A percentile compares a stretch with the other conserved stretches of the same genome.
Evolutionary conservation across 495 filamentous ascomycete genomes (phyloP).

Genomic region (Talaromyces ruber): DNA sequence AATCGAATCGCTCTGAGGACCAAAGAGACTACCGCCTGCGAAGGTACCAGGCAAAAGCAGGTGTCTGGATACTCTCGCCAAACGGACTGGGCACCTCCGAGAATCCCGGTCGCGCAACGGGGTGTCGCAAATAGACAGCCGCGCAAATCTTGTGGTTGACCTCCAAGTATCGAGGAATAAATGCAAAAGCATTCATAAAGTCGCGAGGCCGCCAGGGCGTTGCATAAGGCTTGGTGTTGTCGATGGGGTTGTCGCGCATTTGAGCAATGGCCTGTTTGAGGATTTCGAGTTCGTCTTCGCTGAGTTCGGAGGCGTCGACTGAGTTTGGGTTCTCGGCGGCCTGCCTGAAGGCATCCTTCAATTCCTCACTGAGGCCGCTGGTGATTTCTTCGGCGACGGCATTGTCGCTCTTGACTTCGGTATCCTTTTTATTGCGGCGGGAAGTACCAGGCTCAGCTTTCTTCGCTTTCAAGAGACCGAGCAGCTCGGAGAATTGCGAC

Average conservation of each 20-base stretch:
- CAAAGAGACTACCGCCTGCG: conserved; percentile 55
- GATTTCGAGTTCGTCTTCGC: conserved; percentile 29
- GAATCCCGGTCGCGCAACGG: conserved; percentile 79
- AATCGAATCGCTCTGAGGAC: not conserved
- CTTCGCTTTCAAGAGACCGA: conserved; percentile 32
- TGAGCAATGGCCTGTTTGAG: conserved; percentile 42
- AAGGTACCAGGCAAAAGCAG: conserved; percentile 93
- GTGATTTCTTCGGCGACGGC: conserved; percentile 4
- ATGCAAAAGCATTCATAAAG: conserved; percentile 86
- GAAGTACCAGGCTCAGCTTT: conserved; percentile 12
- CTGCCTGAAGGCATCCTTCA: conserved; percentile 34
- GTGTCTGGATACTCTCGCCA: conserved; percentile 46
- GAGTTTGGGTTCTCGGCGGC: conserved; percentile 25
- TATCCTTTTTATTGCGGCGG: conserved; percentile 12
- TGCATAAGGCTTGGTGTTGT: conserved; percentile 71
- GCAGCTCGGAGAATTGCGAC: conserved; percentile 40
- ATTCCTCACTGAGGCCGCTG: conserved; percentile 20
- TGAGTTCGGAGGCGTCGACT: conserved; percentile 29
- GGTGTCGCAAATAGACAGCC: conserved; percentile 91
- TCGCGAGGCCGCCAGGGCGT: conserved; percentile 86
- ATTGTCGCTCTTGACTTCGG: conserved; percentile 14
- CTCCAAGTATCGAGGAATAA: conserved; percentile 91
- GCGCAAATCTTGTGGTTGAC: conserved; percentile 95
- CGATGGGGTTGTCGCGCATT: conserved; percentile 63
- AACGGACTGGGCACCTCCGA: conserved; percentile 91